These are phyloP conservation scores for Lophiotrema nucula DNA, from an alignment of 495 filamentous ascomycete species.

Conservation along the genomic window DNA sequence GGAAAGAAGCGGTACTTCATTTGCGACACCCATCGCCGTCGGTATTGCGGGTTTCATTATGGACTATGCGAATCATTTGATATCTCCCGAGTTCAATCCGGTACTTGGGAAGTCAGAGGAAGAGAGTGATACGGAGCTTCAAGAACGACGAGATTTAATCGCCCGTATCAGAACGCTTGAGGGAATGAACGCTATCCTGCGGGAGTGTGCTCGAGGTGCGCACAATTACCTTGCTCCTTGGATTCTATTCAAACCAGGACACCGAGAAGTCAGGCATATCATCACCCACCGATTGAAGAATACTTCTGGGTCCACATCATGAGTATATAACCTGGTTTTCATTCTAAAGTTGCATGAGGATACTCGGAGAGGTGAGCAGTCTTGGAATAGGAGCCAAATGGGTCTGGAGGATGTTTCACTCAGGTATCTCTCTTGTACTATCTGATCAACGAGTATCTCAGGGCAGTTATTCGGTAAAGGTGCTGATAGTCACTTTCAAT, in stretches of 20 bases:
- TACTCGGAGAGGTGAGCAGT: too few relatives aligned
- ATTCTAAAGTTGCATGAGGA: too few relatives aligned
- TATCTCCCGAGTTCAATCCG: neutral
- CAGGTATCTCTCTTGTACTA: too few relatives aligned
- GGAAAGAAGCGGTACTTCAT: neutral
- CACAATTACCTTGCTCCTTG: slow-evolving; percentile 1
- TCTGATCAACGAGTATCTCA: too few relatives aligned
- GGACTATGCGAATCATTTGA: slow-evolving; percentile 2
- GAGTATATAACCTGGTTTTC: too few relatives aligned
- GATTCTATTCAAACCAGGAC: neutral
- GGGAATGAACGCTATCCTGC: neutral
- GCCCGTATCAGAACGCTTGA: neutral
- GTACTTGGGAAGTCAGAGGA: neutral
- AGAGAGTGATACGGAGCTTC: neutral
- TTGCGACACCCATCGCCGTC: neutral
- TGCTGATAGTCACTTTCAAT: too few relatives aligned
- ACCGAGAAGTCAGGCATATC: neutral
- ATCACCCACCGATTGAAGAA: neutral
- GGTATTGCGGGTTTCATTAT: neutral
- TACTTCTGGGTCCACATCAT: too few relatives aligned
- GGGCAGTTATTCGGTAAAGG: too few relatives aligned
- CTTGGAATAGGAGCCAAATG: too few relatives aligned
- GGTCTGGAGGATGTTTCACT: too few relatives aligned
- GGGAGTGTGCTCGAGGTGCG: neutral
- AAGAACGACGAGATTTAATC: neutral